Conservation (phyloP, 176 grass and related monocot genomes). For the Pontederia paniculata region DNA sequence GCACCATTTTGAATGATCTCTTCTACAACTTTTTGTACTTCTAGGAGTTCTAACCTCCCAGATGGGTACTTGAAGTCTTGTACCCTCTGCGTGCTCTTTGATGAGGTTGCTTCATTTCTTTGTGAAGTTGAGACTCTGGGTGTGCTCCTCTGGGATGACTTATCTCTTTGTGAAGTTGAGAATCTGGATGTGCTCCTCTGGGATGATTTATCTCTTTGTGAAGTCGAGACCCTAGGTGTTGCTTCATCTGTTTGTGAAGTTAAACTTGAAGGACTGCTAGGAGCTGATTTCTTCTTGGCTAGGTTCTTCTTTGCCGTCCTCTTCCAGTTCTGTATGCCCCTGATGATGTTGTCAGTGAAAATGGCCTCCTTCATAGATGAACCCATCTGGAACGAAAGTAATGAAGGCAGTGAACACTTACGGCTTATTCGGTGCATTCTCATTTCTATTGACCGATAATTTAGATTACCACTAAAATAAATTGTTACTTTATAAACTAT, state of each 20-base stretch:
- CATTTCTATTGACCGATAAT: too few relatives aligned
- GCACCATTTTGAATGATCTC: slow-evolving; percentile 14
- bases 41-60: slow-evolving; percentile 4
- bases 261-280: not conserved
- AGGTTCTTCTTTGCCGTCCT: not conserved
- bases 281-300: not conserved
- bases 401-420: not conserved
- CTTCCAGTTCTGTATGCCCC: not conserved
- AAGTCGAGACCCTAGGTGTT: not conserved
- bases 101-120: slow-evolving; percentile 1
- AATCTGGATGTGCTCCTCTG: not conserved
- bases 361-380: slow-evolving; percentile 12
- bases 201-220: too few relatives aligned
- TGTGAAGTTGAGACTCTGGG: not conserved
- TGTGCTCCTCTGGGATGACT: too few relatives aligned
- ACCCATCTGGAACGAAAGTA: slow-evolving; percentile 2
- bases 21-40: slow-evolving; percentile 7
- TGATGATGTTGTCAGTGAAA: not conserved
- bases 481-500: too few relatives aligned
- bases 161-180: not conserved
- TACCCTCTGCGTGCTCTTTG: not conserved
- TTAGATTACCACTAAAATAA: too few relatives aligned
- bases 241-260: not conserved
- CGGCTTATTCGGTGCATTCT: too few relatives aligned
- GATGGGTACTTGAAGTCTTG: slow-evolving; percentile 10